These are phyloP conservation scores for Pholiota molesta DNA, from an alignment of 768 basidiomycete genomes.

Conservation along the genomic window DNA sequence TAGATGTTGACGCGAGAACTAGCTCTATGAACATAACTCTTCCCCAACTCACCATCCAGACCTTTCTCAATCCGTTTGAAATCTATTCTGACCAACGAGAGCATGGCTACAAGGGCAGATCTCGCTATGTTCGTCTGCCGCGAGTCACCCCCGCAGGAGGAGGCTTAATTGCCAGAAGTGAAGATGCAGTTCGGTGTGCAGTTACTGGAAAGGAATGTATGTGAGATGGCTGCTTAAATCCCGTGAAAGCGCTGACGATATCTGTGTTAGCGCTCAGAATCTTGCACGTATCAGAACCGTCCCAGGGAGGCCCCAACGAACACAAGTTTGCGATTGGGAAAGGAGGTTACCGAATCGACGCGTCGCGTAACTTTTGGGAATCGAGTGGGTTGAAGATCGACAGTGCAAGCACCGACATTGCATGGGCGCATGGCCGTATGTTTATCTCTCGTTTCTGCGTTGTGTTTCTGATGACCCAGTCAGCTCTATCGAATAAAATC, in stretches of 20 bases:
- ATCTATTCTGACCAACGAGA: conserved; percentile 44
- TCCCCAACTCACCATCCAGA: conserved; percentile 31
- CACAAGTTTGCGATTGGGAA: conserved; percentile 56
- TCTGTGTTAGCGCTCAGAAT: conserved; percentile 55
- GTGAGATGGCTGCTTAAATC: conserved; percentile 21
- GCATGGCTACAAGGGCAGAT: conserved; percentile 43
- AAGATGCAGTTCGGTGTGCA: conserved; percentile 68
- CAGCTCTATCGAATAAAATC: conserved; percentile 76
- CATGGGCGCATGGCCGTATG: conserved; percentile 75
- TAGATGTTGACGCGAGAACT: background rate
- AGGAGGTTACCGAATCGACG: conserved; percentile 71
- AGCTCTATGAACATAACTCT: conserved; percentile 22
- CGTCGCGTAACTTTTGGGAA: conserved; percentile 78
- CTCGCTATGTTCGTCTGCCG: conserved; percentile 58
- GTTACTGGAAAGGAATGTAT: conserved; percentile 82
- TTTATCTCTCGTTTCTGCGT: conserved; percentile 13
- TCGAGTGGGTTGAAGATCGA: conserved; percentile 79
- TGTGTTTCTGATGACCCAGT: conserved; percentile 15
- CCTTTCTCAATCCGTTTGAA: conserved; percentile 32
- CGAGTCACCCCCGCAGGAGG: conserved; percentile 66
- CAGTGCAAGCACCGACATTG: conserved; percentile 76
- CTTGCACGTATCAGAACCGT: conserved; percentile 56
- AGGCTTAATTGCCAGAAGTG: conserved; percentile 67
- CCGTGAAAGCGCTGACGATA: background rate
- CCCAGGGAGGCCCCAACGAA: conserved; percentile 40